A percentile compares a stretch with the other conserved stretches of the same genome.
Conservation (phyloP, 371 early-diverging fungal species). For the Rhizomucor pusillus region DNA sequence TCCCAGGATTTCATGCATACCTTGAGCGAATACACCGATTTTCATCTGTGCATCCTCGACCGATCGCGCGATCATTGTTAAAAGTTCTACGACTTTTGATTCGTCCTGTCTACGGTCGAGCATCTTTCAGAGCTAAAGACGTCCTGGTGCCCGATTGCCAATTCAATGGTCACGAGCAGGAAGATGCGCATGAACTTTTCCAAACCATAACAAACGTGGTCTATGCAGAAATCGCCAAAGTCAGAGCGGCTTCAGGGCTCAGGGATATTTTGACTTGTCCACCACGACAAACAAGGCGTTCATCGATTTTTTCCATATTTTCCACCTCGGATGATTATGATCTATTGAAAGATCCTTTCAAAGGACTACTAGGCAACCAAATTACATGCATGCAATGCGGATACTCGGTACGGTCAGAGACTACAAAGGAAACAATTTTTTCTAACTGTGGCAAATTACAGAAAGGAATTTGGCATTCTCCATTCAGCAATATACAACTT, state of each 20-base stretch:
- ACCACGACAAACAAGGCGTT: background rate
- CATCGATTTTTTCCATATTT: background rate
- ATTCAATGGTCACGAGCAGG: constrained; percentile 68
- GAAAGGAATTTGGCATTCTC: constrained; percentile 74
- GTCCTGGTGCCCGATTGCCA: constrained; percentile 26
- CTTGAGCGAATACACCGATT: constrained; percentile 18
- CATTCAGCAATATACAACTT: constrained; percentile 70
- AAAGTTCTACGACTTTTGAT: constrained; percentile 31
- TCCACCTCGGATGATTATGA: background rate
- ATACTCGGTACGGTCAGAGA: constrained; percentile 49
- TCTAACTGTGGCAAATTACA: constrained; percentile 7
- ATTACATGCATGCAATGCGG: constrained; percentile 77
- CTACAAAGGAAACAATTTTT: background rate
- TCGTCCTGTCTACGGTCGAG: constrained; percentile 18
- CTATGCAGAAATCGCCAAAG: constrained; percentile 51
- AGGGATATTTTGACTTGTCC: background rate
- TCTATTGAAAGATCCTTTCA: constrained; percentile 55
- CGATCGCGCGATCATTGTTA: constrained; percentile 33
- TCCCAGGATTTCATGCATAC: constrained; percentile 33
- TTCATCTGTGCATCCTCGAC: constrained; percentile 1
- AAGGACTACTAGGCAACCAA: constrained; percentile 68
- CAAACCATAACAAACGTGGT: constrained; percentile 74
- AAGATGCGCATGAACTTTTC: constrained; percentile 93
- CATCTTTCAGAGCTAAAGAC: constrained; percentile 31
- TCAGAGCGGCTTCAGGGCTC: background rate